phyloP scores from a whole-genome alignment of 2,329 filamentous ascomycete species.

The Emydomyces testavorans region DNA sequence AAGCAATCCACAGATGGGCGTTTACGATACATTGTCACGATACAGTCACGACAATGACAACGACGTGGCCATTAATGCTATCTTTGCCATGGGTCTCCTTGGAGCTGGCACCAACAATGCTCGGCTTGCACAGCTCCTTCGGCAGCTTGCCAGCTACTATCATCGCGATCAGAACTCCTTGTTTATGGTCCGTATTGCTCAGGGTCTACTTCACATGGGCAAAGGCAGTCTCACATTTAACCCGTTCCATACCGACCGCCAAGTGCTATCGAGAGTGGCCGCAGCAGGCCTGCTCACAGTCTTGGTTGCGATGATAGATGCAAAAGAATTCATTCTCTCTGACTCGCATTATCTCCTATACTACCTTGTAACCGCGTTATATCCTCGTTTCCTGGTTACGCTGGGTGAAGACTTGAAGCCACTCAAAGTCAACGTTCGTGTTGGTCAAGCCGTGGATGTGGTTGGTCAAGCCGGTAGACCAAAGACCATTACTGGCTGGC shows the following conservation, averaged over 20 bases:
- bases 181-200: conserved; percentile 98
- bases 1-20: conserved; percentile 99
- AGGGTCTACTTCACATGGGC: conserved; percentile 96
- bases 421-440: conserved; percentile 86
- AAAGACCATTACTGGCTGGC: conserved; percentile 99
- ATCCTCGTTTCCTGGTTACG: conserved; percentile 90
- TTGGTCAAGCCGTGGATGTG: conserved; percentile 95
- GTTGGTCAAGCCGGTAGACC: conserved; percentile 93
- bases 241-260: conserved; percentile 98
- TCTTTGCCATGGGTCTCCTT: conserved; percentile 96
- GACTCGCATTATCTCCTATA: conserved; percentile 88
- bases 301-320: conserved; percentile 85
- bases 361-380: conserved; percentile 93
- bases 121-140: conserved; percentile 80
- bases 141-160: conserved; percentile 95
- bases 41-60: conserved; percentile 99
- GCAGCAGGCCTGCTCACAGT: conserved; percentile 82
- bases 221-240: conserved; percentile 93
- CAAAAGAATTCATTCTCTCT: conserved; percentile 68
- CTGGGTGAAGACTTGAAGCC: conserved; percentile 91
- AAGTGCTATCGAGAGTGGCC: conserved; percentile 84
- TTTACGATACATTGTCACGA: conserved; percentile 92
- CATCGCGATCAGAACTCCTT: conserved; percentile 90
- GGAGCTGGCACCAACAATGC: conserved; percentile 98
- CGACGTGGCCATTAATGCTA: conserved; percentile 94